Base-by-base conservation (phyloP, 352 stramenopile species). In the Phytophthora sojae region DNA sequence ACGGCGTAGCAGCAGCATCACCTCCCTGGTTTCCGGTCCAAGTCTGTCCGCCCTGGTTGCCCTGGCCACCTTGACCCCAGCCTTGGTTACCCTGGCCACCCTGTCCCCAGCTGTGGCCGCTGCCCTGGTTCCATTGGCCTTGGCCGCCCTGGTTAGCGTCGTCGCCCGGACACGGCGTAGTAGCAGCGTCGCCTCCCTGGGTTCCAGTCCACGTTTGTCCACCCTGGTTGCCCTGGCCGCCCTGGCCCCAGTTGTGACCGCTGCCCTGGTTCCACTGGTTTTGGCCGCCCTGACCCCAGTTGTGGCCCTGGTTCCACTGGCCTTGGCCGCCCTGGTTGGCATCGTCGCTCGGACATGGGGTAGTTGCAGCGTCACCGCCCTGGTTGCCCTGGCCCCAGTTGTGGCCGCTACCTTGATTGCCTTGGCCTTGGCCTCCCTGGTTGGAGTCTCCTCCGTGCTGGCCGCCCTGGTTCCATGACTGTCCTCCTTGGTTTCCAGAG, bases 11-110 rank as follows among this genome's bases (percentile, higher is more conserved):
- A 37, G 50, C 57, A 14, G 42, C 8, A 17, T 54, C 58, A n/a
- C 57, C 65, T 7, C 58, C 65, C 45, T 73, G 65, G 7, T 67
- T 58, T 4, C 54, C 53, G 1, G 14, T 55, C 47, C 45, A 55
- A 7, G 57, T 45, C n/a, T 56, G 45, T 5, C 35, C 55, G 19
- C 53, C 53, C 14, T 70, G 55, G 4, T 57, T 53, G n/a, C 29
- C 39, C 7, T 69, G 29, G 29, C 59, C 4, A n/a, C n/a, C n/a
- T n/a, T 69, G 29, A 42, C 59, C 4, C 35, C 35, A 42, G 9
- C 57, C 55, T 3, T 65, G 64, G 32, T 30, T 49, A 8, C 11
- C 35, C 2, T 42, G 35, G 35, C 12, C 35, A n/a, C n/a, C n/a
- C n/a, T n/a, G n/a, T n/a, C n/a, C n/a, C n/a, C n/a, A n/a, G n/a